Conservation (phyloP, 352 stramenopile genomes). For the Phytophthora cactorum region DNA sequence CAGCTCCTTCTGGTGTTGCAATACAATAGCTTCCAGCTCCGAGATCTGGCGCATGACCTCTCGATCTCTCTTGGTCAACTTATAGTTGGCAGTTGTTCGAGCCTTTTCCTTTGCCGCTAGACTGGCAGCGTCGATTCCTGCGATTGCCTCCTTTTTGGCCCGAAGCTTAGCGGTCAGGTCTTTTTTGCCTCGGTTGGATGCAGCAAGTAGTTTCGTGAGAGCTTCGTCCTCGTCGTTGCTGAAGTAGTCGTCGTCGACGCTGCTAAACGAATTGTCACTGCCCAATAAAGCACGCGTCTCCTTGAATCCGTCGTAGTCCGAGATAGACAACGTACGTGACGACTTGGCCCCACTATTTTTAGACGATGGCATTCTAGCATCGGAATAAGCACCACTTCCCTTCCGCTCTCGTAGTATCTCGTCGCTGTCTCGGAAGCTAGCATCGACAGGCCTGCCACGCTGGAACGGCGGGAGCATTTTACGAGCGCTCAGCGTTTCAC, state of each 20-base stretch:
- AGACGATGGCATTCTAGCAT: slow-evolving; percentile 14
- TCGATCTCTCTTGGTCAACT: slow-evolving; percentile 40
- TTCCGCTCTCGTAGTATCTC: slow-evolving; percentile 12
- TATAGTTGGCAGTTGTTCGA: slow-evolving; percentile 37
- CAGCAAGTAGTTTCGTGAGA: slow-evolving; percentile 34
- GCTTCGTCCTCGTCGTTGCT: slow-evolving; percentile 34
- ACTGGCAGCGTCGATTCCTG: slow-evolving; percentile 37
- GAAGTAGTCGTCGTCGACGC: slow-evolving; percentile 14
- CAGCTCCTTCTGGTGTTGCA: slow-evolving; percentile 58
- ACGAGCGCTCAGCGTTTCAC: slow-evolving; percentile 11
- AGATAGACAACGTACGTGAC: slow-evolving; percentile 32
- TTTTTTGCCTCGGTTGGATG: slow-evolving; percentile 30
- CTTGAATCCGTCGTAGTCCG: slow-evolving; percentile 37
- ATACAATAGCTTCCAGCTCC: slow-evolving; percentile 49
- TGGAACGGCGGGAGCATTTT: slow-evolving; percentile 18
- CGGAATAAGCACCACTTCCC: neutral
- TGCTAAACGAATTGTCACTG: slow-evolving; percentile 26
- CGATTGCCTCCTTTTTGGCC: slow-evolving; percentile 36
- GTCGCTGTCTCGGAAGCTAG: slow-evolving; percentile 21
- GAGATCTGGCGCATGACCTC: slow-evolving; percentile 50
- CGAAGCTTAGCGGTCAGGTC: slow-evolving; percentile 27
- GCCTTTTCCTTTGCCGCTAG: slow-evolving; percentile 28
- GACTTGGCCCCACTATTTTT: slow-evolving; percentile 35
- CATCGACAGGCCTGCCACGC: slow-evolving; percentile 14
- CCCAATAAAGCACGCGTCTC: slow-evolving; percentile 29